Evolutionary conservation across 176 grass and related monocot genomes (phyloP).

Genomic region (Oryza glaberrima): DNA sequence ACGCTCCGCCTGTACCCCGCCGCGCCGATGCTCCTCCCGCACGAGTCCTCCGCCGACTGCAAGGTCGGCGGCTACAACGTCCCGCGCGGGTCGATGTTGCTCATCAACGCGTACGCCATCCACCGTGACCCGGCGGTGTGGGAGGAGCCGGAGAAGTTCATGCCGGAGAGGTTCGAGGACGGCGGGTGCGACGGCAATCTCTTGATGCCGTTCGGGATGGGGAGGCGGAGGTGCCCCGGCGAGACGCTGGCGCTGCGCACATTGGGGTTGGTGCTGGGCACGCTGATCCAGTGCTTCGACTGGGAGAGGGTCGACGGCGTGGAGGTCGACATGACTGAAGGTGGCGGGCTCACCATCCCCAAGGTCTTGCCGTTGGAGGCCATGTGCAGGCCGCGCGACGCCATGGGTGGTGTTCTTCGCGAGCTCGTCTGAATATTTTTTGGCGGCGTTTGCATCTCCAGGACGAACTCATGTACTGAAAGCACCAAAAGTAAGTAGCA

Average conservation of each 20-base stretch:
- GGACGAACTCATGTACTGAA: no score
- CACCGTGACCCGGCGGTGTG: conserved; percentile 57
- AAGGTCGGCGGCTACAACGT: conserved; percentile 71
- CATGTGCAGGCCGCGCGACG: conserved; percentile 38
- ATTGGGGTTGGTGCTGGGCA: conserved; percentile 40
- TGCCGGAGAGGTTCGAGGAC: conserved; percentile 60
- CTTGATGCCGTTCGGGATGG: conserved; percentile 72
- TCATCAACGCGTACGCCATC: conserved; percentile 69
- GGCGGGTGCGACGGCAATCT: conserved; percentile 24
- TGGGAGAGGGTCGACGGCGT: conserved; percentile 41
- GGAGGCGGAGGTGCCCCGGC: conserved; percentile 65
- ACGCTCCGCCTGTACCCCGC: conserved; percentile 66
- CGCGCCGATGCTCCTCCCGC: conserved; percentile 60
- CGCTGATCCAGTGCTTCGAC: conserved; percentile 78
- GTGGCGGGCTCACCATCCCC: conserved; percentile 39
- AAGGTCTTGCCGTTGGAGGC: conserved; percentile 52
- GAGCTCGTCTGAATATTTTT: conserved; percentile 23
- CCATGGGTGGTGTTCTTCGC: conserved; percentile 40
- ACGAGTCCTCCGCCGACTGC: conserved; percentile 54
- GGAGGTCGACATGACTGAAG: conserved; percentile 61
- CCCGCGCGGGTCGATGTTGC: conserved; percentile 47
- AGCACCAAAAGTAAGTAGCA: no score
- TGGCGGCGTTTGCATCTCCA: neutral
- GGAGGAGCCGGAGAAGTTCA: conserved; percentile 49
- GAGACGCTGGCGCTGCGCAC: conserved; percentile 60